Base-by-base conservation (phyloP, 208 protist species). In the Leishmania guyanensis region DNA sequence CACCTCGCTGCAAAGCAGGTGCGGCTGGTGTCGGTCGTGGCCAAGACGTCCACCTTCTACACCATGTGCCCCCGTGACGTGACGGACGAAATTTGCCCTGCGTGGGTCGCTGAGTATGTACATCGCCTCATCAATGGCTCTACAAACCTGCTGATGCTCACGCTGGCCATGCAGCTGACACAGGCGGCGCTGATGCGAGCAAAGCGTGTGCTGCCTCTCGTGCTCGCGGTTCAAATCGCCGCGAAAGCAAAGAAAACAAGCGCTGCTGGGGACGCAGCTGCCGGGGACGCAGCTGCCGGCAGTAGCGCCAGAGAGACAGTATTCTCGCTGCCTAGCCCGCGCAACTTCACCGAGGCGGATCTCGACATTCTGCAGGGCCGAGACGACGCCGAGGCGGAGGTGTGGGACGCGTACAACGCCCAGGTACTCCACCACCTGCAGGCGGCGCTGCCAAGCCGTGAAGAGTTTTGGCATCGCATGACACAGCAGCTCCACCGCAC, bases 391-490 rank as follows among this genome's bases (percentile, higher is more conserved):
- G 83, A 74, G 39, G 80, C 84, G 9, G 83, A 88, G 64, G 88
- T 90, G 50, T 94, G 91, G 89, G 91, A 94, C 75, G 81, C 82
- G 64, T 97, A 86, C 78, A 90, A 95, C 77, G 91, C 91, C 26
- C 86, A 93, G 66, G 87, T 98, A 33, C 92, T 89, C 20, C 78
- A 87, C 22, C 79, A 91, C 60, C 83, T 98, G 4, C 81, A 92
- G 29, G 85, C 87, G 9, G 84, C 90, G 36, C 75, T 98, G 75
- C 95, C 95, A 33, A 84, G 90, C 54, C 91, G 92, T 62, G 93
- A 98, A 83, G 95, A 98, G 80, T 98, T 98, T 84, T 98, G 95
- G 93, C 95, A 98, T 74, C 93, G 95, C 77, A 92, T 97, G 89
- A 97, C 95, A 5, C 95, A 98, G 86, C 95, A 98, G 66, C 72